These are phyloP conservation scores for Ambrosiella beaveri DNA, from an alignment of 2,329 filamentous ascomycete genomes.

Conservation along the genomic window DNA sequence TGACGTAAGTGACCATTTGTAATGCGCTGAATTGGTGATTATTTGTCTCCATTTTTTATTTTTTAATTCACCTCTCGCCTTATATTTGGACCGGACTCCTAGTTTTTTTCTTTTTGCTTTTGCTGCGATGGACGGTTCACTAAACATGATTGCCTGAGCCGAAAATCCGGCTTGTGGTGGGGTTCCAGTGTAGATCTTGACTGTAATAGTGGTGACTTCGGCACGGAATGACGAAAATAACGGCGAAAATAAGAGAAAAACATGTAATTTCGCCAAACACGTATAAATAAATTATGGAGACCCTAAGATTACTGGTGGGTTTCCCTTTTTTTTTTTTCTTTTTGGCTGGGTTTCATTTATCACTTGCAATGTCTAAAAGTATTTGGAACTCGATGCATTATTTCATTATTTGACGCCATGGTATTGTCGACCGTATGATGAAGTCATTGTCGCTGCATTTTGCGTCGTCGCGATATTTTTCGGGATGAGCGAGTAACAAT, in stretches of 20 bases:
- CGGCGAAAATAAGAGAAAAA: not conserved
- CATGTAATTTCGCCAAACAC: not conserved
- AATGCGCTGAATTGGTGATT: not conserved
- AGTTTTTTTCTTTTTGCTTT: no score
- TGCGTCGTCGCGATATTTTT: not conserved
- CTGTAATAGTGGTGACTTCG: not conserved
- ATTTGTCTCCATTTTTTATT: not conserved
- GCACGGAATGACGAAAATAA: not conserved
- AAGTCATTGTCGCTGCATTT: not conserved
- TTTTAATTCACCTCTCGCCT: no score
- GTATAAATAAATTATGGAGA: not conserved
- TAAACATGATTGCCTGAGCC: no score
- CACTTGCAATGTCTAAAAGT: not conserved
- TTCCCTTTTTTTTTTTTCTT: not conserved
- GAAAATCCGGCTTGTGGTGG: not conserved
- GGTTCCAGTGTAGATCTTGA: not conserved
- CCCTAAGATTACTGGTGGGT: not conserved
- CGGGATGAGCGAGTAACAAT: not conserved
- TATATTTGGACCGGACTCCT: not conserved
- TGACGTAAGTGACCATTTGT: constrained; percentile 10
- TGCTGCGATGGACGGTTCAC: no score
- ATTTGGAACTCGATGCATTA: not conserved
- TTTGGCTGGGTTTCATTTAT: not conserved
- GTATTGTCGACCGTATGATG: not conserved
- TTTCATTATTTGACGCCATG: not conserved